A percentile compares a stretch with the other conserved stretches of the same genome.
These are phyloP conservation scores for Domatiomyces catenatus DNA, from an alignment of 2,329 filamentous ascomycete species.

Conservation along the genomic window DNA sequence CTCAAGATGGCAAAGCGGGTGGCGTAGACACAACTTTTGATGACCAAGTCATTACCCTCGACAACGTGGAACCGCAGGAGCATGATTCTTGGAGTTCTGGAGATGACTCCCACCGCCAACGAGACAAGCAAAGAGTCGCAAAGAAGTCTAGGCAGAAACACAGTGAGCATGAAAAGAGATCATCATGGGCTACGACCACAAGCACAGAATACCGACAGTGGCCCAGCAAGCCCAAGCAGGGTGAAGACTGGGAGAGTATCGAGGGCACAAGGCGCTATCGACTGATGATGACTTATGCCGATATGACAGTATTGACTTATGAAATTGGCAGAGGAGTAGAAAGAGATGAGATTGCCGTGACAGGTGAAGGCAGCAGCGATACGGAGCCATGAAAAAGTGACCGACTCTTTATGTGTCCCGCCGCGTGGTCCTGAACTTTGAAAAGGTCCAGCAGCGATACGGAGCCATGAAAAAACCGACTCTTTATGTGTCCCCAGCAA, in stretches of 20 bases:
- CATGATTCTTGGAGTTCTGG: background rate
- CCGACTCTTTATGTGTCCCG: no score
- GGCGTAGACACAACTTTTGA: slow-evolving; percentile 15
- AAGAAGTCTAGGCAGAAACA: slow-evolving; percentile 4
- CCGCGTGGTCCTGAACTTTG: no score
- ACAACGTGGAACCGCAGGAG: background rate
- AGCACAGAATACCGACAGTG: slow-evolving; percentile 8
- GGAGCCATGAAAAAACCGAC: background rate
- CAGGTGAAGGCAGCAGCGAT: slow-evolving; percentile 12
- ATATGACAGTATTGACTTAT: slow-evolving; percentile 44
- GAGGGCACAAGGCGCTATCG: slow-evolving; percentile 33
- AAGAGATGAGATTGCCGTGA: slow-evolving; percentile 8
- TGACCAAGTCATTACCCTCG: slow-evolving; percentile 5
- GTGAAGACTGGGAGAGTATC: slow-evolving; percentile 24
- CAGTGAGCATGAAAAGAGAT: background rate
- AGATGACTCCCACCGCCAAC: background rate
- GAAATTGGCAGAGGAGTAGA: slow-evolving; percentile 31
- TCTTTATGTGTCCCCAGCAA: no score
- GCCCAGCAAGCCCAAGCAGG: slow-evolving; percentile 6
- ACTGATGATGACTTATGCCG: slow-evolving; percentile 40
- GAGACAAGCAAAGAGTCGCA: background rate
- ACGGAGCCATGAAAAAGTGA: background rate
- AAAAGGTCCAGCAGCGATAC: slow-evolving; percentile 12
- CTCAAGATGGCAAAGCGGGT: slow-evolving; percentile 8
- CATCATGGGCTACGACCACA: background rate